Evolutionary conservation across 148 eudicot species (phyloP).

Genomic region (Agrostemma githago): DNA sequence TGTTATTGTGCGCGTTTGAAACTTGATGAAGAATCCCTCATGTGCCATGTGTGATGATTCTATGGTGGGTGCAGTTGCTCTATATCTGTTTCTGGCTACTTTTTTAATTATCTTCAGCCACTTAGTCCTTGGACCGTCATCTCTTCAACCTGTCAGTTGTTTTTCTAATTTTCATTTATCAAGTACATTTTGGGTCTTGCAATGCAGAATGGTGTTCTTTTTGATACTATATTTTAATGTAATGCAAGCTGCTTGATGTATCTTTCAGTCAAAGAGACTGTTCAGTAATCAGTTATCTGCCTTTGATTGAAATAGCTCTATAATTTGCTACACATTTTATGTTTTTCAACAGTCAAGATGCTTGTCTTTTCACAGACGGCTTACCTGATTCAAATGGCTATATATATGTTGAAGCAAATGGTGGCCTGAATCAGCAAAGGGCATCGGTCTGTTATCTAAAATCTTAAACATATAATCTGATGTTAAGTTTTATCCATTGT

Average conservation of each 20-base stretch:
- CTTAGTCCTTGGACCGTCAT: too few species aligned
- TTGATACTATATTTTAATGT: background rate
- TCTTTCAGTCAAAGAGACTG: background rate
- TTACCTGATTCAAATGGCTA: constrained; percentile 89
- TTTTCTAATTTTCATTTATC: background rate
- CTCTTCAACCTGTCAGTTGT: background rate
- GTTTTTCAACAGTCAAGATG: constrained; percentile 4
- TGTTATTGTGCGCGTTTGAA: background rate
- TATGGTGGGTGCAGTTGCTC: background rate
- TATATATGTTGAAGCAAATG: constrained; percentile 92
- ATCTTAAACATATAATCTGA: constrained; percentile 4
- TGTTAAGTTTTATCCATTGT: constrained; percentile 1
- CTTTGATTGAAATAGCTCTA: background rate
- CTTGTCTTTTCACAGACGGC: constrained; percentile 25
- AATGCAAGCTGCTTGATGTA: background rate
- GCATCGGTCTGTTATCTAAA: constrained; percentile 52
- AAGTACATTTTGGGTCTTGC: background rate
- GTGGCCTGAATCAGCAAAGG: constrained; percentile 98
- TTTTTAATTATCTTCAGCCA: background rate
- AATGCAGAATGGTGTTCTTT: background rate
- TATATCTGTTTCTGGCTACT: background rate
- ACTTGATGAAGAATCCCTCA: background rate
- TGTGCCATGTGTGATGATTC: background rate
- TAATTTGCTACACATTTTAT: background rate
- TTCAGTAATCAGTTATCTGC: background rate